These are phyloP conservation scores for Phytophthora tubulina DNA, from an alignment of 352 stramenopile genomes.

Conservation along the genomic window DNA sequence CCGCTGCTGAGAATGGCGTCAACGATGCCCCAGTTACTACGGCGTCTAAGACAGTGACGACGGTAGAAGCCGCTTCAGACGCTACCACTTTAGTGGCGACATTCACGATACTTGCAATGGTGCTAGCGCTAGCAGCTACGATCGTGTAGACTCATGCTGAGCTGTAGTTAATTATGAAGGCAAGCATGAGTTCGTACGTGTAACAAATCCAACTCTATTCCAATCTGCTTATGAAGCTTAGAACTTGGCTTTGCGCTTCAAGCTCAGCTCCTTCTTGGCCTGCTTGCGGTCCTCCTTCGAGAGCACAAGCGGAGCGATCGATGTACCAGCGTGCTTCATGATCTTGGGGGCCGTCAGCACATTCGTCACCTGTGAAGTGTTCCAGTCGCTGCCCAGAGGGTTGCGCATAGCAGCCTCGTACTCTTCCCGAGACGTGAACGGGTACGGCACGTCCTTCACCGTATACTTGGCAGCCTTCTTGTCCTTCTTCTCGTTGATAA, in stretches of 20 bases:
- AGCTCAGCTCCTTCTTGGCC: conserved; percentile 79
- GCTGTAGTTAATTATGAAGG: conserved; percentile 30
- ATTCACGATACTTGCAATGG: conserved; percentile 14
- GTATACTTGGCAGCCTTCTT: conserved; percentile 89
- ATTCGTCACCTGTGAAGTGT: conserved; percentile 92
- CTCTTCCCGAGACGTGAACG: conserved; percentile 96
- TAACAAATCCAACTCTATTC: conserved; percentile 49
- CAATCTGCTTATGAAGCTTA: conserved; percentile 38
- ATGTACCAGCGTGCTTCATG: conserved; percentile 92
- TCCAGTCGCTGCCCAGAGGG: conserved; percentile 95
- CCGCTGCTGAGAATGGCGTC: conserved; percentile 25
- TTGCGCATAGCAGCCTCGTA: conserved; percentile 98
- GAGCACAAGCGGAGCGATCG: conserved; percentile 94
- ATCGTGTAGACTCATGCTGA: conserved; percentile 15
- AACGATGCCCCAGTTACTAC: conserved; percentile 20
- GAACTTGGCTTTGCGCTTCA: conserved; percentile 88
- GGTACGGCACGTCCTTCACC: conserved; percentile 95
- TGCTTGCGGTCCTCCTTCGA: conserved; percentile 89
- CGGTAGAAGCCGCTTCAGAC: conserved; percentile 19
- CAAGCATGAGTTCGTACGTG: conserved; percentile 27
- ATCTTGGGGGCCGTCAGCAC: conserved; percentile 95
- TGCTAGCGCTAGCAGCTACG: conserved; percentile 15
- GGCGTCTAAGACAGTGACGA: conserved; percentile 29
- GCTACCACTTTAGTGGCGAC: neutral
- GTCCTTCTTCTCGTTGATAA: conserved; percentile 92